These are phyloP conservation scores for Plectranthus barbatus DNA, from an alignment of 257 asterid genomes.

Conservation along the genomic window DNA sequence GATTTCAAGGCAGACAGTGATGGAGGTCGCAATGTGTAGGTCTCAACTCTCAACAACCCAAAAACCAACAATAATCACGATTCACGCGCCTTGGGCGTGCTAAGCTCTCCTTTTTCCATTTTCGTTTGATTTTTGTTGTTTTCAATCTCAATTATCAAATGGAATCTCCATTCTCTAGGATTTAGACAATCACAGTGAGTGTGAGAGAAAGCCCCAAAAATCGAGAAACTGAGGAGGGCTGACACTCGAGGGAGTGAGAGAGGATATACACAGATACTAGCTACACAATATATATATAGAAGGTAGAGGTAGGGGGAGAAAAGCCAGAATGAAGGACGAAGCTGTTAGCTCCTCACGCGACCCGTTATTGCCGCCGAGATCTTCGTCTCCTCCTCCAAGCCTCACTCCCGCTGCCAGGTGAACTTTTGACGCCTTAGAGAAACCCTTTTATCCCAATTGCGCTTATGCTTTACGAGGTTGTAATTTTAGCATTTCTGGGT, in stretches of 20 bases:
- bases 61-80: constrained; percentile 11
- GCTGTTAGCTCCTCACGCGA: constrained; percentile 84
- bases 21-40: background rate
- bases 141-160: background rate
- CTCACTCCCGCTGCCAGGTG: no score
- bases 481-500: constrained; percentile 1
- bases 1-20: background rate
- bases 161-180: constrained; percentile 4
- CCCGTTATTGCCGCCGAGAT: constrained; percentile 58
- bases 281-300: background rate
- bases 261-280: background rate
- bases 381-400: no score
- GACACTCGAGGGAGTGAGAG: background rate
- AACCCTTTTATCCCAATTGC: no score
- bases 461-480: background rate
- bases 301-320: background rate
- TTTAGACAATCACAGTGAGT: background rate
- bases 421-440: no score
- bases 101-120: background rate
- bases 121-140: background rate
- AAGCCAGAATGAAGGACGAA: constrained; percentile 80
- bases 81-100: constrained; percentile 15
- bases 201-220: constrained; percentile 1
- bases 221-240: constrained; percentile 15
- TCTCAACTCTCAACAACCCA: background rate